Evolutionary conservation across 768 basidiomycete species (phyloP), one percentile per base, ranked within the genome.

Genomic region (Boletus vinaceobasis): DNA sequence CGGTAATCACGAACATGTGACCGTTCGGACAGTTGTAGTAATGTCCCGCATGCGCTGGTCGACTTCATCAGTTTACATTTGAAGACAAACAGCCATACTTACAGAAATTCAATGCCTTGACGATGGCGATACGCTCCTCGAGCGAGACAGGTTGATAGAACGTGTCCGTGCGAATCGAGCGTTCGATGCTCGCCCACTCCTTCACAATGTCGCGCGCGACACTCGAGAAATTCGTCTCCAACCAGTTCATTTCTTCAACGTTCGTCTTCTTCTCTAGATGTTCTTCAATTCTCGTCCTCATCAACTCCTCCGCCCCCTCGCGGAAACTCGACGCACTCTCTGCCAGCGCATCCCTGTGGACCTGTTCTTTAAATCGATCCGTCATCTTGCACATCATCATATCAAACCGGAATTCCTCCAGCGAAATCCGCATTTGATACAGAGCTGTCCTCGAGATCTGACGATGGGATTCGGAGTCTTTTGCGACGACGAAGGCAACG

Each of bases 11-110:
- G 52, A 82, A 87, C 0, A 78, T 73, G 58, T 87, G 86, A 0
- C 86, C 86, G 47, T 86, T 85, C 0, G 70, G 75, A 52, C 81
- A 83, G 17, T 73, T 76, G 52, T 78, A 80, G 55, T 75, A 80
- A 59, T 80, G 79, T 0, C 78, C 78, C 3, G 73, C 67, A 7
- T 72, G 69, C 9, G 68, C 76, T 75, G 29, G 13, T n/a, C 17
- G 36, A 36, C 19, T 58, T 14, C 21, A 49, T 54, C 17, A 57
- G 43, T 14, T 14, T 3, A 4, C 6, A 0, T 51, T 15, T 11
- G 2, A 27, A 14, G 19, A 44, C 7, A 21, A 3, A 11, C 17
- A 13, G 5, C n/a, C 17, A 1, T 21, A 5, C 47, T 73, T 56
- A 82, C 83, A 62, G 55, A 84, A 85, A 23, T 66, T 50, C n/a